A percentile compares a stretch with the other conserved stretches of the same genome.
Conservation (phyloP, 345 rosid species). For the Draba incana region DNA sequence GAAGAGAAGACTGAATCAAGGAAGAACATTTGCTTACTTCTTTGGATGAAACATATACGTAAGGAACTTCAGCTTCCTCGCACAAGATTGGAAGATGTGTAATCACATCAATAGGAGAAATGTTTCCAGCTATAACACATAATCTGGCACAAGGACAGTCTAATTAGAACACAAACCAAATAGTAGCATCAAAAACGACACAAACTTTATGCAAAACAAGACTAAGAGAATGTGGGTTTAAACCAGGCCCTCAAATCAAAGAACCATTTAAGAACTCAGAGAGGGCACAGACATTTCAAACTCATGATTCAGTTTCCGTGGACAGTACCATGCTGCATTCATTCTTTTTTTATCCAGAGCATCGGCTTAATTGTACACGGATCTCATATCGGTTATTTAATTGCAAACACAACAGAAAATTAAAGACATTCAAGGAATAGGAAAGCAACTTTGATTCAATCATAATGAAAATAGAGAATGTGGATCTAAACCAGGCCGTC, state of each 20-base stretch:
- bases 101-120: constrained; percentile 95
- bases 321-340: constrained; percentile 67
- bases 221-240: constrained; percentile 21
- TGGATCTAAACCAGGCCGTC: constrained; percentile 44
- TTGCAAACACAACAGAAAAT: not conserved
- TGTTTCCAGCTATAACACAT: constrained; percentile 95
- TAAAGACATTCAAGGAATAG: not conserved
- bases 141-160: constrained; percentile 51
- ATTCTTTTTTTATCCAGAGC: constrained; percentile 50
- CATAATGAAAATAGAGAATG: constrained; percentile 17
- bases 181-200: not conserved
- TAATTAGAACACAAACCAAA: not conserved
- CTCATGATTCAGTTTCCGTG: constrained; percentile 45
- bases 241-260: constrained; percentile 43
- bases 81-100: constrained; percentile 93
- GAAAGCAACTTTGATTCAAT: too few species aligned
- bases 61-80: constrained; percentile 85
- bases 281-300: constrained; percentile 50
- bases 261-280: constrained; percentile 34
- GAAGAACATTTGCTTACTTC: constrained; percentile 56
- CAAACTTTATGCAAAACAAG: not conserved
- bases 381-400: not conserved
- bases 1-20: not conserved
- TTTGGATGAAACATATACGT: constrained; percentile 83
- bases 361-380: constrained; percentile 53